Percentiles rank a stretch among this genome's conserved stretches.
These are phyloP conservation scores for Lachnellula arida DNA, from an alignment of 2,329 filamentous ascomycete species.

Conservation along the genomic window DNA sequence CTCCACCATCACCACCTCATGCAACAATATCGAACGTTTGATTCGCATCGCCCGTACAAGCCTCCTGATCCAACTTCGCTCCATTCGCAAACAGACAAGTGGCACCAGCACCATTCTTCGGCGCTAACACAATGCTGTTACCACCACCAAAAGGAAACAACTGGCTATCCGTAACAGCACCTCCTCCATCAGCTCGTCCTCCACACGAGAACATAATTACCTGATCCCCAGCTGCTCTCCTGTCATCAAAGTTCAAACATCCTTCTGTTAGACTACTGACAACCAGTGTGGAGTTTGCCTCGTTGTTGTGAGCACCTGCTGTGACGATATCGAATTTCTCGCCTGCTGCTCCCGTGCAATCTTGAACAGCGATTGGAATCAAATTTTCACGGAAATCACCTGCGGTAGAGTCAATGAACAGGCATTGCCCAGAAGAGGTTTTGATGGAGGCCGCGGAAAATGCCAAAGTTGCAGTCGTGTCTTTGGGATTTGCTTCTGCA, in stretches of 20 bases:
- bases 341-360: slow-evolving; percentile 36
- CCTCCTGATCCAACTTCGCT: slow-evolving; percentile 20
- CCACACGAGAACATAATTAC: slow-evolving; percentile 55
- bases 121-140: slow-evolving; percentile 40
- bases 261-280: slow-evolving; percentile 54
- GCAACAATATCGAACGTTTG: slow-evolving; percentile 20
- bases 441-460: slow-evolving; percentile 38
- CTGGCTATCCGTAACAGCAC: slow-evolving; percentile 39
- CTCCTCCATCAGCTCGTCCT: slow-evolving; percentile 50
- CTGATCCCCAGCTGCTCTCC: slow-evolving; percentile 46
- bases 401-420: slow-evolving; percentile 41
- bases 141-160: slow-evolving; percentile 44
- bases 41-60: slow-evolving; percentile 13
- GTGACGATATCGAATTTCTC: slow-evolving; percentile 43
- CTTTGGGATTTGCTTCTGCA: slow-evolving; percentile 40
- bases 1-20: background rate
- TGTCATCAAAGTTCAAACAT: slow-evolving; percentile 54
- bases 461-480: slow-evolving; percentile 38
- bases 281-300: slow-evolving; percentile 40
- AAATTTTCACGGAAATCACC: slow-evolving; percentile 43
- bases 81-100: slow-evolving; percentile 39
- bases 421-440: slow-evolving; percentile 38
- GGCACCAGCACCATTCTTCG: slow-evolving; percentile 39
- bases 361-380: slow-evolving; percentile 38
- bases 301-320: slow-evolving; percentile 47